Evolutionary conservation across 148 eudicot genomes (phyloP).

Genomic region (Heliosperma pusillum): DNA sequence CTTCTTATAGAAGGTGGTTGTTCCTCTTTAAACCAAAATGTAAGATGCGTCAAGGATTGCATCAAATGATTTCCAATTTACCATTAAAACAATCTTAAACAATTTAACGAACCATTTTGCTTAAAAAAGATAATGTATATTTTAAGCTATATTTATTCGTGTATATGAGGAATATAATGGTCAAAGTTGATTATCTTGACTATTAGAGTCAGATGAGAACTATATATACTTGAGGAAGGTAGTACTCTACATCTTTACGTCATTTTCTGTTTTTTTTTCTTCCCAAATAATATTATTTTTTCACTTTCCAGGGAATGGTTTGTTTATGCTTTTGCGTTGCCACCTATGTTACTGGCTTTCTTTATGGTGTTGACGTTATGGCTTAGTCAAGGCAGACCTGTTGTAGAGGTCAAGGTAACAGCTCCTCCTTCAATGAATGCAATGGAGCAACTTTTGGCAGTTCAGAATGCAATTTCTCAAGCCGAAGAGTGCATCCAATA

Average conservation of each 20-base stretch:
- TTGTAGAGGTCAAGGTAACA: constrained; percentile 56
- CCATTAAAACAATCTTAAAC: too few species aligned
- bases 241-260: background rate
- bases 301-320: constrained; percentile 76
- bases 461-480: constrained; percentile 82
- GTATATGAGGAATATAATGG: background rate
- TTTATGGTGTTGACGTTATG: constrained; percentile 61
- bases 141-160: background rate
- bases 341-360: constrained; percentile 44
- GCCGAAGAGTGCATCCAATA: constrained; percentile 80
- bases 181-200: background rate
- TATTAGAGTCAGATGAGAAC: background rate
- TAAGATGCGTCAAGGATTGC: background rate
- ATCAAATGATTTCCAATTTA: background rate
- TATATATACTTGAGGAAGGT: background rate
- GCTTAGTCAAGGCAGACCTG: constrained; percentile 44
- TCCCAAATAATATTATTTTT: background rate
- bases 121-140: too few species aligned
- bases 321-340: constrained; percentile 42
- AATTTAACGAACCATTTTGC: background rate
- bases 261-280: constrained; percentile 1
- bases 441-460: constrained; percentile 91
- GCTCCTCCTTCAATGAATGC: constrained; percentile 80
- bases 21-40: too few species aligned
- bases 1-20: too few species aligned